A percentile compares a stretch with the other conserved stretches of the same genome.
Conservation (phyloP, 257 asterid genomes). For the Petunia secreta region DNA sequence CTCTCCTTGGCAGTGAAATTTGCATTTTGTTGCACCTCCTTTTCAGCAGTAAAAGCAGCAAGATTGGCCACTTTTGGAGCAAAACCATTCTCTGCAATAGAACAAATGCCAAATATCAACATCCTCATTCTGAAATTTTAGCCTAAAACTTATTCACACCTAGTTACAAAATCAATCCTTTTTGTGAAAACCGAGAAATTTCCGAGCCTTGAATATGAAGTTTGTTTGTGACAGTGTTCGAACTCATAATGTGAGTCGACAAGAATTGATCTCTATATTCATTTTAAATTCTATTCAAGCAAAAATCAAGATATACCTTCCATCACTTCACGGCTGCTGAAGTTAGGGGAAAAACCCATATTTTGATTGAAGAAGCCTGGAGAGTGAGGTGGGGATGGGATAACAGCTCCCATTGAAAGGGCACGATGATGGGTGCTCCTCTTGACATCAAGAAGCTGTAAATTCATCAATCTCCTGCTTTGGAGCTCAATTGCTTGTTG, state of each 20-base stretch:
- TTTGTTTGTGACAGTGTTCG: neutral
- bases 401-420: slow-evolving; percentile 50
- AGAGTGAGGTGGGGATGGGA: slow-evolving; percentile 53
- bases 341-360: slow-evolving; percentile 28
- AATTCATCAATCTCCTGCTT: slow-evolving; percentile 56
- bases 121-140: slow-evolving; percentile 4
- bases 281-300: neutral
- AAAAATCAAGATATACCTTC: slow-evolving; percentile 42
- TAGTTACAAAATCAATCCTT: neutral
- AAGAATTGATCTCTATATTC: neutral
- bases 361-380: slow-evolving; percentile 49
- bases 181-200: neutral
- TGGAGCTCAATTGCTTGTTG: slow-evolving; percentile 72
- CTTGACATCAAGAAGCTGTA: slow-evolving; percentile 72
- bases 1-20: slow-evolving; percentile 38
- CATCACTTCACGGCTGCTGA: slow-evolving; percentile 43
- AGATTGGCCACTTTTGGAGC: slow-evolving; percentile 30
- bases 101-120: slow-evolving; percentile 25
- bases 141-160: neutral
- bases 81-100: slow-evolving; percentile 46
- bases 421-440: slow-evolving; percentile 60
- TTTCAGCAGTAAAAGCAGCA: slow-evolving; percentile 27
- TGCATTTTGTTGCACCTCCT: slow-evolving; percentile 4
- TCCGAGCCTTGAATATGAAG: neutral
- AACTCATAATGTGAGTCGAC: neutral